These are phyloP conservation scores for Erysimum pusillum DNA, from an alignment of 441 rosid species.

Conservation along the genomic window DNA sequence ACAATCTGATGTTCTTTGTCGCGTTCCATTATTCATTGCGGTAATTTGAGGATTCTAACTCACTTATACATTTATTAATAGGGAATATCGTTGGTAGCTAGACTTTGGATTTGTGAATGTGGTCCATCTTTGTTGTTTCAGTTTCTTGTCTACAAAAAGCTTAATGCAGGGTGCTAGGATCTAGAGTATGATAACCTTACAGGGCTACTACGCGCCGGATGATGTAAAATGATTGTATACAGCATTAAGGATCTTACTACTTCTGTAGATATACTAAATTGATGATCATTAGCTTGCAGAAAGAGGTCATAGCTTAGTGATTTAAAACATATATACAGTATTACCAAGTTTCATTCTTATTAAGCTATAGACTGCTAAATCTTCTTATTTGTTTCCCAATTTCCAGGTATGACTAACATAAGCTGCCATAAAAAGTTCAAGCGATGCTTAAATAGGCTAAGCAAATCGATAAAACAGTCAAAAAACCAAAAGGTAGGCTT, in stretches of 20 bases:
- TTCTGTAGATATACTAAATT: not conserved
- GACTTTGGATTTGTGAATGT: not conserved
- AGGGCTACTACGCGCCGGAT: not conserved
- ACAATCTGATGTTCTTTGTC: not conserved
- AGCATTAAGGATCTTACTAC: not conserved
- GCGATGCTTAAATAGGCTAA: no score
- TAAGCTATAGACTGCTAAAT: no score
- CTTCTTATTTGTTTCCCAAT: no score
- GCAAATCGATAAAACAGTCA: no score
- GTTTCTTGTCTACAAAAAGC: no score
- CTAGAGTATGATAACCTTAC: no score
- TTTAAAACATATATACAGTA: not conserved
- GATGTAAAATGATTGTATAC: not conserved
- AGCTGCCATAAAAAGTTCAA: no score
- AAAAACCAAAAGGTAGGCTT: no score
- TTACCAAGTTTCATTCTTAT: no score
- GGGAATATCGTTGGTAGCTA: not conserved
- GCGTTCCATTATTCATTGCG: not conserved
- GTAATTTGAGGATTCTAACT: not conserved
- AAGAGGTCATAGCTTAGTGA: slow-evolving; percentile 28
- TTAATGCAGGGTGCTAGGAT: no score
- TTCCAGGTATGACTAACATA: no score
- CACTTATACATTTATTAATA: not conserved
- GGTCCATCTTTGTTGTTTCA: not conserved
- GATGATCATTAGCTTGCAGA: slow-evolving; percentile 59